Base-by-base conservation (phyloP, 2,329 filamentous ascomycete species). In the Colletotrichum scovillei region DNA sequence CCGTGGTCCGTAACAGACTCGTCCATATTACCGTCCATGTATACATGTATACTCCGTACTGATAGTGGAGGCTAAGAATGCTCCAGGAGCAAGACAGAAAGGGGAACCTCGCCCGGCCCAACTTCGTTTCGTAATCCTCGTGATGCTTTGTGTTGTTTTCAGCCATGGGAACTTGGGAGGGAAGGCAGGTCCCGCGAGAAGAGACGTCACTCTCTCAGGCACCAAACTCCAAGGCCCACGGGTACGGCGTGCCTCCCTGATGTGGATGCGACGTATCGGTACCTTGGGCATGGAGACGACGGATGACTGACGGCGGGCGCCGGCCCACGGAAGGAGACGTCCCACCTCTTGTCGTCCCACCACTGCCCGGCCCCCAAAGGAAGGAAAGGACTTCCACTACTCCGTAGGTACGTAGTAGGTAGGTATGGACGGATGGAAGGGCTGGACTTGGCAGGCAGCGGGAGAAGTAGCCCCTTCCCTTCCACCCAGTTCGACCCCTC, bases 281-380 rank as follows among this genome's bases (percentile, higher is more conserved):
- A 49, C 52, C 62, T 24, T 32, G 38, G 14, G 63, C 58, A 69
- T 49, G 62, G 55, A 32, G 52, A 69, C 60, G 60, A 35, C 38
- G 67, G 52, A 64, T 64, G 67, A 49, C 60, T 35, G 53, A 30
- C 57, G 60, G 63, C 67, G 52, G 67, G 22, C 63, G 38, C 38
- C 42, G 19, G 42, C 19, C 26, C 63, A 60, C 55, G 68, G 68
- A 70, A 67, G 49, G 64, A 67, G 69, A 57, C 49, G 57, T 63
- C 42, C 42, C 8, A 49, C 42, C 16, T 49, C 64, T 72, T 35
- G 69, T 68, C 69, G 64, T 72, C 69, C 69, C 69, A 71, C 69
- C 49, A 62, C 55, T 55, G 57, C n/a, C 58, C 24, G 57, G 28
- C 58, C 19, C 58, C 58, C 30, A 52, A 30, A 69, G 49, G 65